Evolutionary conservation across 2,329 filamentous ascomycete genomes (phyloP).

Genomic region (Sporothrix euskadiensis): DNA sequence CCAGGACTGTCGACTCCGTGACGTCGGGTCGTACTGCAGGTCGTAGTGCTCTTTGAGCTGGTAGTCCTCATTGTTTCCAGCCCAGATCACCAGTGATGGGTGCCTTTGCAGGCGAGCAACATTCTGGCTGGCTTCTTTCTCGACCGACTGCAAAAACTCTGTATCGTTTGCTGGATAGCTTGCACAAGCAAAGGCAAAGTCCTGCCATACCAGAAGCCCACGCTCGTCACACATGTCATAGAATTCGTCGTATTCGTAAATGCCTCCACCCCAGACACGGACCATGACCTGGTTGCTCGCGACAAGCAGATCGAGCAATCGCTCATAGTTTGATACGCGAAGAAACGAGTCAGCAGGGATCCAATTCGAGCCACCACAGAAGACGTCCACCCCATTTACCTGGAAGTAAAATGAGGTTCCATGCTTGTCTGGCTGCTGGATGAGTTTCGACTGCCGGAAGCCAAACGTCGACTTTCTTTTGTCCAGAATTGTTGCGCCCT

Average conservation of each 20-base stretch:
- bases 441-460: conserved; percentile 62
- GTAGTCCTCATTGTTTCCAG: conserved; percentile 95
- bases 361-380: conserved; percentile 83
- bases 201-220: conserved; percentile 70
- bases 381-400: conserved; percentile 73
- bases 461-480: conserved; percentile 63
- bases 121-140: conserved; percentile 65
- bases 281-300: conserved; percentile 82
- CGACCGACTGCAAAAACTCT: conserved; percentile 58
- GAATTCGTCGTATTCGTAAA: conserved; percentile 69
- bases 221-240: conserved; percentile 72
- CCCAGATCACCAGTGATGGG: conserved; percentile 82
- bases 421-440: conserved; percentile 61
- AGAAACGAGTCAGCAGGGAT: conserved; percentile 81
- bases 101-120: conserved; percentile 77
- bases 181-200: conserved; percentile 71
- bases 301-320: conserved; percentile 73
- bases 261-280: conserved; percentile 74
- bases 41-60: conserved; percentile 73
- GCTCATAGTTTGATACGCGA: conserved; percentile 66
- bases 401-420: conserved; percentile 78
- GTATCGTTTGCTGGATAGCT: conserved; percentile 66
- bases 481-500: conserved; percentile 47
- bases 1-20: conserved; percentile 81
- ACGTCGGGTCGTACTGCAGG: conserved; percentile 74